Conservation (phyloP, 768 basidiomycete species). For the Panaeolus papilionaceus region DNA sequence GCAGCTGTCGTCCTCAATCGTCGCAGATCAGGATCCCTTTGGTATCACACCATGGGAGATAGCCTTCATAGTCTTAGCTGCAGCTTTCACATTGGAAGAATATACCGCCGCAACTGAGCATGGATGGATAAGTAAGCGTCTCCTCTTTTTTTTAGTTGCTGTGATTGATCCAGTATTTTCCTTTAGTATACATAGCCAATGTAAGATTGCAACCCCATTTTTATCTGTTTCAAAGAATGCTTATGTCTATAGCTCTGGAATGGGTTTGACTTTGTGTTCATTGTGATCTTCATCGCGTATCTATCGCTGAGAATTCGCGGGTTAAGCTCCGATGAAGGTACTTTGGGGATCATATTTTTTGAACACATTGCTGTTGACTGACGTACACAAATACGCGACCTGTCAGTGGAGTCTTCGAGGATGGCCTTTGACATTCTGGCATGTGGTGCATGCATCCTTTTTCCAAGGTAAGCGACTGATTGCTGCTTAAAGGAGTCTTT, state of each 20-base stretch:
- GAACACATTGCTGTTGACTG: conserved; percentile 7
- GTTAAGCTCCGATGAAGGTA: conserved; percentile 58
- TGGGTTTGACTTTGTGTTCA: conserved; percentile 82
- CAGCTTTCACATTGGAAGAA: conserved; percentile 84
- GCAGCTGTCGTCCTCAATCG: conserved; percentile 8
- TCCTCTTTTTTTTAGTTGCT: neutral
- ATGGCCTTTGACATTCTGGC: conserved; percentile 85
- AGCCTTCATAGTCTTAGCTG: conserved; percentile 76
- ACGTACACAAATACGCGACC: neutral
- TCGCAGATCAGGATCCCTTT: conserved; percentile 60
- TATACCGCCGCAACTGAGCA: conserved; percentile 89
- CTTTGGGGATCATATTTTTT: conserved; percentile 26
- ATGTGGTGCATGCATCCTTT: conserved; percentile 84
- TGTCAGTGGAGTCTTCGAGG: conserved; percentile 53
- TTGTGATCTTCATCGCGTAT: conserved; percentile 73
- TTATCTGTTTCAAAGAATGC: neutral
- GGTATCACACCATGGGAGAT: conserved; percentile 66
- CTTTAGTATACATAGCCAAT: conserved; percentile 83
- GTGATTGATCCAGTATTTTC: conserved; percentile 8
- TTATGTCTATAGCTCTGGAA: conserved; percentile 78
- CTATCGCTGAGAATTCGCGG: conserved; percentile 70
- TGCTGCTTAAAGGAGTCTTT: conserved; percentile 12
- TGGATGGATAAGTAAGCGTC: conserved; percentile 74
- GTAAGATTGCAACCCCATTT: conserved; percentile 40
- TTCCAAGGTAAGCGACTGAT: conserved; percentile 65